phyloP scores from a whole-genome alignment of 495 filamentous ascomycete genomes.

The Parachaetomium inaequale region DNA sequence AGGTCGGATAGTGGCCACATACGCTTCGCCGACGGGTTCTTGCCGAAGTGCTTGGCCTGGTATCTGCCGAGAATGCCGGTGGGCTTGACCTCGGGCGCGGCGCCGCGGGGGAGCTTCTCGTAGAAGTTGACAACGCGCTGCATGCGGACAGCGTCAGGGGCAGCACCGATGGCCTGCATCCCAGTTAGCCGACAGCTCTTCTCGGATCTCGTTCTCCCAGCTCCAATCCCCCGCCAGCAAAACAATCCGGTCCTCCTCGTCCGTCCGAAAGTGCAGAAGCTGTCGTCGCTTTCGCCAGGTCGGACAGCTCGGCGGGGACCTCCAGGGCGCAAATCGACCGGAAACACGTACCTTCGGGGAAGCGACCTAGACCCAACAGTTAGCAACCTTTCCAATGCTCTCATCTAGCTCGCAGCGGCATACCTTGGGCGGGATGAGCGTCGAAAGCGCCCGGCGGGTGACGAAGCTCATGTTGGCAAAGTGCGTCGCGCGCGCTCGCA shows the following conservation, averaged over 20 bases:
- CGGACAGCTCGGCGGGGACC: not conserved
- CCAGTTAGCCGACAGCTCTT: not conserved
- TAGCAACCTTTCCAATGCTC: constrained; percentile 24
- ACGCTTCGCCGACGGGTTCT: constrained; percentile 84
- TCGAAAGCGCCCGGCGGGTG: constrained; percentile 83
- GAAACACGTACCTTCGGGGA: constrained; percentile 79
- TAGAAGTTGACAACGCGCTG: constrained; percentile 96
- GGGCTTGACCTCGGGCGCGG: constrained; percentile 73
- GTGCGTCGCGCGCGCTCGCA: constrained; percentile 25
- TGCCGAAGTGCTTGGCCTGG: constrained; percentile 91
- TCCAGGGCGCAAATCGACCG: not conserved
- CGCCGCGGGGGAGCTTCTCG: constrained; percentile 88
- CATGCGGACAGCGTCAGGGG: constrained; percentile 93
- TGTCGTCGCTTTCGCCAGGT: not conserved
- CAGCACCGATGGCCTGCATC: constrained; percentile 78
- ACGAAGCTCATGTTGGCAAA: constrained; percentile 83
- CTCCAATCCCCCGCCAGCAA: not conserved
- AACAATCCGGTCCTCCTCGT: not conserved
- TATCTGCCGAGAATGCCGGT: constrained; percentile 81
- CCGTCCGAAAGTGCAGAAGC: not conserved
- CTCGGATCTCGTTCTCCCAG: not conserved
- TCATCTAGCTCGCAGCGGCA: constrained; percentile 23
- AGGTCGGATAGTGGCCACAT: constrained; percentile 45
- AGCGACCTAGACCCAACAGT: constrained; percentile 54
- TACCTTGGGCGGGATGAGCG: constrained; percentile 98